These are phyloP conservation scores for Lenwebbia sp. DNA, from an alignment of 345 rosid species.

Conservation along the genomic window DNA sequence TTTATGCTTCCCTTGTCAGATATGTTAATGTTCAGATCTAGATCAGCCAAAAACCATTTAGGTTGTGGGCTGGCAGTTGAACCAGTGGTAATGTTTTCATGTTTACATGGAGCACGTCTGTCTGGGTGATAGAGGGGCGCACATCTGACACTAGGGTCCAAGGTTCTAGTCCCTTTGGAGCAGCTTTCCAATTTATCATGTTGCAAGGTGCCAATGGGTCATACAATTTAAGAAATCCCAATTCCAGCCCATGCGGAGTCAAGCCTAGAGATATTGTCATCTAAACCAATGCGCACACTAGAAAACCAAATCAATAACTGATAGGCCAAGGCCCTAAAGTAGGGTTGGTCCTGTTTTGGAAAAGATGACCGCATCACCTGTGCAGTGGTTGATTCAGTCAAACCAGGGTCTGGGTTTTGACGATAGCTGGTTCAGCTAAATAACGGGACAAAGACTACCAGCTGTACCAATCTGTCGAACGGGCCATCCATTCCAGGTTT, in stretches of 20 bases:
- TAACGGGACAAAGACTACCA: neutral
- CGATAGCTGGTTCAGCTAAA: neutral
- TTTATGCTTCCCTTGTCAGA: neutral
- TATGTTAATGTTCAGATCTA: neutral
- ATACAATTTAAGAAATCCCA: neutral
- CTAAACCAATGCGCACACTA: neutral
- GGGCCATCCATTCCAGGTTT: neutral
- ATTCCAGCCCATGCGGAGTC: neutral
- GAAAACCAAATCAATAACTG: neutral
- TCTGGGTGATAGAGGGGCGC: neutral
- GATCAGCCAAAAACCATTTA: neutral
- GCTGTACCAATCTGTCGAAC: neutral
- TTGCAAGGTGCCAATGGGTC: neutral
- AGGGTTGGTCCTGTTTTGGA: neutral
- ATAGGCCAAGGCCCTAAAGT: neutral
- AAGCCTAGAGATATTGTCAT: neutral
- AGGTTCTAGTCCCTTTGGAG: neutral
- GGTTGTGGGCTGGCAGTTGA: neutral
- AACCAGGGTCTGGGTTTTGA: neutral
- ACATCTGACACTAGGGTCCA: neutral
- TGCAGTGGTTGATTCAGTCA: neutral
- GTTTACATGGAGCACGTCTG: neutral
- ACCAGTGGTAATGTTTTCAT: neutral
- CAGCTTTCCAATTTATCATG: neutral
- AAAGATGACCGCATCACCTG: neutral